These are phyloP conservation scores for Fusarium nelsonii DNA, from an alignment of 2,329 filamentous ascomycete species.

Conservation along the genomic window DNA sequence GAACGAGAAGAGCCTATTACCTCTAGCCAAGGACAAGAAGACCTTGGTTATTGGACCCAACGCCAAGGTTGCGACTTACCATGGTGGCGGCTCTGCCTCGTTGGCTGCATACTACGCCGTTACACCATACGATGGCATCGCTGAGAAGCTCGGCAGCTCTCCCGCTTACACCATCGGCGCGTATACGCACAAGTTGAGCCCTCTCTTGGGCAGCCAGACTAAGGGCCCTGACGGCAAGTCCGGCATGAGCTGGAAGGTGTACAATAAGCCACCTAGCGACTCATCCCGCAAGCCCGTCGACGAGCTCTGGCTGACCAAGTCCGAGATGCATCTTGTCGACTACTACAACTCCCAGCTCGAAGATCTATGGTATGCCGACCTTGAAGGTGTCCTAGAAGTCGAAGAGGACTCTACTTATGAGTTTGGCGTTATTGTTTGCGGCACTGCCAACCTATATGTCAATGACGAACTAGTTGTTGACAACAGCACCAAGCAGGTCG, in stretches of 20 bases:
- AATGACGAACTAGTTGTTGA: conserved; percentile 73
- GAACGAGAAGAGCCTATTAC: conserved; percentile 74
- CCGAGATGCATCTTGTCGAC: conserved; percentile 63
- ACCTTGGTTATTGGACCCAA: conserved; percentile 70
- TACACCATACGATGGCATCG: conserved; percentile 79
- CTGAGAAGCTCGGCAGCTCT: conserved; percentile 59
- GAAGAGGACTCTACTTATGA: conserved; percentile 72
- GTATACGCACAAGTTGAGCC: conserved; percentile 74
- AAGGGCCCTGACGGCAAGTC: conserved; percentile 64
- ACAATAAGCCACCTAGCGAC: conserved; percentile 67
- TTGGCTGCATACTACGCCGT: conserved; percentile 74
- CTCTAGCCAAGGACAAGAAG: conserved; percentile 72
- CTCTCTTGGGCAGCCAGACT: conserved; percentile 66
- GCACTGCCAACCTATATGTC: conserved; percentile 74
- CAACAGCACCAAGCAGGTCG: conserved; percentile 72
- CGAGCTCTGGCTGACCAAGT: conserved; percentile 61
- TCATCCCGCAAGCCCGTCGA: conserved; percentile 64
- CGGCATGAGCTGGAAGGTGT: conserved; percentile 73
- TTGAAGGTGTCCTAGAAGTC: conserved; percentile 71
- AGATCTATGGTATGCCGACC: conserved; percentile 69
- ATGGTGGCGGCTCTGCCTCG: conserved; percentile 75
- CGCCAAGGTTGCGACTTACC: conserved; percentile 67
- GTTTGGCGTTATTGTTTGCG: conserved; percentile 74
- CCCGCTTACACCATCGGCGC: conserved; percentile 70
- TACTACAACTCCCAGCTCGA: conserved; percentile 66